Evolutionary conservation across 768 basidiomycete species (phyloP), one percentile per base, ranked within the genome.

Genomic region (Dentipellis fragilis): DNA sequence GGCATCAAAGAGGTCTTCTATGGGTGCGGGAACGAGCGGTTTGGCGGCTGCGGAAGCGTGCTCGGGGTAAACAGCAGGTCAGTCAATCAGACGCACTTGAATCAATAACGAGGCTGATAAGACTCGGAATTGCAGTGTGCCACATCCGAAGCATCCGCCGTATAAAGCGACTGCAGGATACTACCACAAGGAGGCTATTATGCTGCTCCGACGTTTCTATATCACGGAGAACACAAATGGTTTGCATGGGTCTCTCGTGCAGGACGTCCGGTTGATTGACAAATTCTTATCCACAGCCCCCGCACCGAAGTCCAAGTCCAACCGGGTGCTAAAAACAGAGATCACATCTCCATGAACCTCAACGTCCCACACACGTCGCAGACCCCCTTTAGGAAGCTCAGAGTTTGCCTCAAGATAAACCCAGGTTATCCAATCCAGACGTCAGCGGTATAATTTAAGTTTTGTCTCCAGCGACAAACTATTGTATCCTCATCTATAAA

Each of bases 21-120:
- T 67, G 96, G 96, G 1, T 95, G 93, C 68, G 87, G 80, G 19
- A 99, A 99, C 68, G 95, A 96, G 59, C 79, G 93, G 57, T 98
- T 99, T 62, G 95, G 96, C 9, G 96, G 96, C 3, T 95, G 93
- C 69, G 95, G 91, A 42, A 94, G 93, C 63, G 94, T 99, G 6
- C 72, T 96, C 49, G 84, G 87, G 23, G 89, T 97, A 11, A 94
- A 96, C 65, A 72, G 78, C 60, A 71, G 71, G 93, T 91, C 45
- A 59, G 78, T 73, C 14, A 14, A 14, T n/a, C 46, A 6, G 6
- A 29, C 29, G 6, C 6, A 29, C 3, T 29, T 29, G 29, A 3
- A 29, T 29, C 29, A 29, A 6, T 29, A 3, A 29, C 3, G 29
- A 29, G 29, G 3, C 29, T 29, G 29, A 29, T 29, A 3, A 6